Evolutionary conservation across 768 basidiomycete genomes (phyloP).

Genomic region (Mycena amicta): DNA sequence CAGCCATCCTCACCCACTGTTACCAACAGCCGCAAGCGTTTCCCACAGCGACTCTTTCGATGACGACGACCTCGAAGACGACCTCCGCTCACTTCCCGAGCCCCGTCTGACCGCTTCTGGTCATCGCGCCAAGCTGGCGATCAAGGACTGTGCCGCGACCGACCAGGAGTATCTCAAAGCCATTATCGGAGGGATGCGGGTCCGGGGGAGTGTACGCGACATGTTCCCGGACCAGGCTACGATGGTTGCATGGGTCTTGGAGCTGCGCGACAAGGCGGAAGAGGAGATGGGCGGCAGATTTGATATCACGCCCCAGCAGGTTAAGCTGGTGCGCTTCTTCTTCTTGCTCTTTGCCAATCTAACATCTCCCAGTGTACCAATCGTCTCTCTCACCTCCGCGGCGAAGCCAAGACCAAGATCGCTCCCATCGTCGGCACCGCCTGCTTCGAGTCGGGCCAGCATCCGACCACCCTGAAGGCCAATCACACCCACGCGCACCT

Average conservation of each 20-base stretch:
- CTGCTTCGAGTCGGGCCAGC: conserved; percentile 18
- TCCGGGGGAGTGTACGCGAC: not conserved
- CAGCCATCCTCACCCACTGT: not conserved
- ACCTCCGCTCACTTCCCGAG: not conserved
- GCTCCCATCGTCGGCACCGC: conserved; percentile 7
- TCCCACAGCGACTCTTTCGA: not conserved
- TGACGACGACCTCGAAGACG: not conserved
- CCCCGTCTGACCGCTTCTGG: not conserved
- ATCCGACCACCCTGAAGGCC: conserved; percentile 5
- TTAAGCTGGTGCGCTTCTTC: conserved; percentile 12
- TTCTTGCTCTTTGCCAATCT: not conserved
- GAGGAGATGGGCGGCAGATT: not conserved
- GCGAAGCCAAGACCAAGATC: conserved; percentile 23
- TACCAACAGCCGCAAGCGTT: not conserved
- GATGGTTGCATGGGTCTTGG: not conserved
- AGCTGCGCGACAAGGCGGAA: not conserved
- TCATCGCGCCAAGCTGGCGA: not conserved
- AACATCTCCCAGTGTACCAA: not conserved
- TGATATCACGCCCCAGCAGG: not conserved
- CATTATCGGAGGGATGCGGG: not conserved
- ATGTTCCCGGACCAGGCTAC: not conserved
- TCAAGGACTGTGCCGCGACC: conserved; percentile 13
- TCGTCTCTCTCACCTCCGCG: conserved; percentile 19
- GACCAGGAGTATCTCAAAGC: not conserved
- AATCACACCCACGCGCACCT: conserved; percentile 14